Evolutionary conservation across 2,329 filamentous ascomycete genomes (phyloP).

Genomic region (Epichloe baconii): DNA sequence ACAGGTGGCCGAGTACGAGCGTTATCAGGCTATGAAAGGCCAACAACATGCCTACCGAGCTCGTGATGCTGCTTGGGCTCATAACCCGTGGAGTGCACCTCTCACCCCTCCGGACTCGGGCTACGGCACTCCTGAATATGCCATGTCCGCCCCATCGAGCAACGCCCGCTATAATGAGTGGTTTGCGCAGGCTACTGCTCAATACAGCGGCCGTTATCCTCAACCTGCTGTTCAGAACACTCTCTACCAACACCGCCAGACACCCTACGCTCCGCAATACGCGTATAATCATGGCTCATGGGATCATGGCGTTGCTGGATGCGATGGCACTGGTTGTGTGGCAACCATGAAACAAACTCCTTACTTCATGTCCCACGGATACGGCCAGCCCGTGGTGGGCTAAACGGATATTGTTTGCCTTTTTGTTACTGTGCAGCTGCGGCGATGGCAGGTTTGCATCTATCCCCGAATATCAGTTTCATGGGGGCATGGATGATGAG

Average conservation of each 20-base stretch:
- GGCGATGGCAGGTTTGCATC: background rate
- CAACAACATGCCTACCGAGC: conserved; percentile 27
- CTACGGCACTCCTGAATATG: conserved; percentile 47
- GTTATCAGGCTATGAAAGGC: conserved; percentile 31
- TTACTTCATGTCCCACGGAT: conserved; percentile 36
- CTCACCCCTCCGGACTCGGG: conserved; percentile 48
- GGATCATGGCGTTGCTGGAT: conserved; percentile 38
- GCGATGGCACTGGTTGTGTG: conserved; percentile 34
- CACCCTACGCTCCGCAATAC: conserved; percentile 29
- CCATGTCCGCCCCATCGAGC: conserved; percentile 39
- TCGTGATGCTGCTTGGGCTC: conserved; percentile 32
- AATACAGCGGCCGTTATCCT: conserved; percentile 32
- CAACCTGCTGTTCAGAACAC: conserved; percentile 26
- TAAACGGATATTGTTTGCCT: conserved; percentile 14
- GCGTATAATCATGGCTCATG: conserved; percentile 34
- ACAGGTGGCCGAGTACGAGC: conserved; percentile 41
- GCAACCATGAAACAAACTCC: conserved; percentile 31
- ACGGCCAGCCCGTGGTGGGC: conserved; percentile 43
- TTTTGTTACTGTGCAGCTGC: background rate
- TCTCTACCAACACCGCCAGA: conserved; percentile 29
- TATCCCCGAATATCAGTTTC: no score
- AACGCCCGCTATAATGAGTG: conserved; percentile 46
- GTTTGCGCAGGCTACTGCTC: conserved; percentile 33
- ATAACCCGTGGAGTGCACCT: conserved; percentile 34
- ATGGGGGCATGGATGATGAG: background rate